Evolutionary conservation across 106 monocot genomes (phyloP).

Genomic region (Phalaenopsis equestris): DNA sequence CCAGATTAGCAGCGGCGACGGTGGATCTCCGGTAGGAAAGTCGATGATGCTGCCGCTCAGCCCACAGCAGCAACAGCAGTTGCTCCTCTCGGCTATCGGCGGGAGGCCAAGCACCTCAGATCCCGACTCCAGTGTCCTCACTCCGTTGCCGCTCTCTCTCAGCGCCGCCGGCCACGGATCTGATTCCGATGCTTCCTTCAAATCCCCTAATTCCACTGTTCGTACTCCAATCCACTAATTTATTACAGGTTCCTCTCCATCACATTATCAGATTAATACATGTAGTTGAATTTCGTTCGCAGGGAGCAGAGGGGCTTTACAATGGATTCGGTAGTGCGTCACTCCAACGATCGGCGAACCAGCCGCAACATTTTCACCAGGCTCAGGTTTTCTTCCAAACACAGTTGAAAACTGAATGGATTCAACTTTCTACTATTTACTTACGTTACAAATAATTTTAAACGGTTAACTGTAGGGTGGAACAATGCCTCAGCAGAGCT

Average conservation of each 20-base stretch:
- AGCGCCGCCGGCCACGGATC: conserved; percentile 14
- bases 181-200: conserved; percentile 28
- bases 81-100: conserved; percentile 26
- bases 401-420: neutral
- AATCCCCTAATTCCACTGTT: conserved; percentile 35
- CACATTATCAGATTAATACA: neutral
- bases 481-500: conserved; percentile 33
- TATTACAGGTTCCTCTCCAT: neutral
- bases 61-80: conserved; percentile 39
- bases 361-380: conserved; percentile 31
- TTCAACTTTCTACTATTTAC: neutral
- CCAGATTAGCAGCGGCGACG: conserved; percentile 50
- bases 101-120: conserved; percentile 3
- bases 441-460: neutral
- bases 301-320: conserved; percentile 23
- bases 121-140: conserved; percentile 20
- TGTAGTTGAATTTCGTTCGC: neutral
- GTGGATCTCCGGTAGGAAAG: conserved; percentile 18
- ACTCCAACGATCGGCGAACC: neutral
- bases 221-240: neutral
- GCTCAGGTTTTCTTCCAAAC: conserved; percentile 20
- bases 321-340: conserved; percentile 20
- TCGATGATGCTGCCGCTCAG: conserved; percentile 28
- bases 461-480: conserved; percentile 5
- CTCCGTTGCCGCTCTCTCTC: conserved; percentile 42